Evolutionary conservation across 257 asterid species (phyloP), one percentile per base, ranked within the genome.

Genomic region (Rhazya stricta): DNA sequence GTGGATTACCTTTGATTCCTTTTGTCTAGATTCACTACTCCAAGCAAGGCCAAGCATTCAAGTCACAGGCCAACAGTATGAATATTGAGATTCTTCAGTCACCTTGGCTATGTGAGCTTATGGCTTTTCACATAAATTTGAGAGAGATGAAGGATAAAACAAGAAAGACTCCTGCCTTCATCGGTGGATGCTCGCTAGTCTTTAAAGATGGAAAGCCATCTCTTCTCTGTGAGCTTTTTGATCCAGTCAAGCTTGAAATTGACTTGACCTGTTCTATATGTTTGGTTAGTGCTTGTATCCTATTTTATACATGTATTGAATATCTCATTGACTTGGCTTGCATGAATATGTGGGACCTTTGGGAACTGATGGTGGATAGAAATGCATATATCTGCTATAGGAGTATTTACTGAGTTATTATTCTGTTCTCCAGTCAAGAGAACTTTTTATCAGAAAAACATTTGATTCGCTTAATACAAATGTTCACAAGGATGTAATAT

Each of bases 261-360:
- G 92, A 94, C 84, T 74, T 94, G 90, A 92, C 97, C 7, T 94
- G 99, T 81, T 87, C 99, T 32, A 88, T 94, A 79, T 94, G 99
- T 82, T 83, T 94, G 95, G 98, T 94, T 74, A 84, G 96, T 84
- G 76, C 74, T 73, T 48, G 15, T 21, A 50, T 74, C 77, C 80
- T 69, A 5, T 69, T 74, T 34, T 30, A 30, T 13, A 4, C 37
- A 42, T 27, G 34, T 57, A 16, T 46, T 27, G 32, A 53, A 51
- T 53, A 30, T 73, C 67, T 29, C 69, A n/a, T 48, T 27, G 36
- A 37, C 37, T 9, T 8, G 0, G 45, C 29, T 56, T 41, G 41
- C 74, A 25, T 36, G 30, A 32, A 43, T 29, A 32, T 30, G 8
- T 5, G 32, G 30, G 6, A 54, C 8, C 61, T 43, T 11, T 7